Evolutionary conservation across 1,284 basidiomycete genomes (phyloP), one percentile per base, ranked within the genome.

Genomic region (Golubevia pallescens): DNA sequence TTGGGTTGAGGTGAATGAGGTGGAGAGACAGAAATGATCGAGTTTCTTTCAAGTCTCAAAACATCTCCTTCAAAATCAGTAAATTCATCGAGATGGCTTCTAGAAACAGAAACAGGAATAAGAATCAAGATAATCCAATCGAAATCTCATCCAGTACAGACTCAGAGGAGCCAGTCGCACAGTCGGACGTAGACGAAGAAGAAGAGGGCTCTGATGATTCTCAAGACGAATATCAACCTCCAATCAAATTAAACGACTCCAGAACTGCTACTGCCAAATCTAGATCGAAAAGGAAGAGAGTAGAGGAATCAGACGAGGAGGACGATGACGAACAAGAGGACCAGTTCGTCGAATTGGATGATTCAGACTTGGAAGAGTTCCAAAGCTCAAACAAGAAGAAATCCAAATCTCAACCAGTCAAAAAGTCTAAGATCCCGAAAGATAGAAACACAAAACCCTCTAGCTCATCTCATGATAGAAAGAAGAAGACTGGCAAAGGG

Each of bases 231-330:
- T 48, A 48, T 48, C 42, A 48, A 48, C 42, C 42, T 48, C 42
- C 42, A 13, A 48, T 48, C 42, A 48, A 48, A 16, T 16, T 16
- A 48, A 13, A 10, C 42, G 16, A 48, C 16, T 48, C 42, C 42
- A 48, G 6, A 10, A 10, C 8, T 10, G 16, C 8, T 48, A 10
- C 42, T 48, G 16, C 8, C 8, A 48, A 48, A 16, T 13, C 10
- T 16, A 10, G 42, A 48, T 10, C 10, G 8, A 48, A 48, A 48
- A 48, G 42, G 42, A 48, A 48, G 42, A 32, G 48, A 0, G 34
- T 60, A 2, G 59, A 58, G 42, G 65, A 67, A 3, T 63, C 63
- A 16, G 68, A 72, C 19, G 67, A 66, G 51, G 62, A 65, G 5
- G 65, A 57, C 13, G 65, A 62, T 14, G 24, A 1, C 8, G 66